Evolutionary conservation across 2,329 filamentous ascomycete species (phyloP).

Genomic region (Pseudocercospora fuligena): DNA sequence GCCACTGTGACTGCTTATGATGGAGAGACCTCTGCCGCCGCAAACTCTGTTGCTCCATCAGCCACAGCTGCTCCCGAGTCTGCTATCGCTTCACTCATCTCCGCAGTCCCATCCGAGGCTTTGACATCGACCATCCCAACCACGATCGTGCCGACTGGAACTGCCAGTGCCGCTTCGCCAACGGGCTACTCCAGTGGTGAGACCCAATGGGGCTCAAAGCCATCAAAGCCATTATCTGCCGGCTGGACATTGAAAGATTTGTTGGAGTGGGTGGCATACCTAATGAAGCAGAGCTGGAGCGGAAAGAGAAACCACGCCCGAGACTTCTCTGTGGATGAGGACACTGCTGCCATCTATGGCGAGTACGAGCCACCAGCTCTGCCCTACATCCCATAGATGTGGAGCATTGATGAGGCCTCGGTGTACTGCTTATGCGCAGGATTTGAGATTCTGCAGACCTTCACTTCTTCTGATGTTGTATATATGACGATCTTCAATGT

Average conservation of each 20-base stretch:
- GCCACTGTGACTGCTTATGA: slow-evolving; percentile 15
- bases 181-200: background rate
- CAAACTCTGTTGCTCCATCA: background rate
- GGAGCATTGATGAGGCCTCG: background rate
- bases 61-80: slow-evolving; percentile 8
- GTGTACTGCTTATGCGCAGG: background rate
- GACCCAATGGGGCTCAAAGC: slow-evolving; percentile 16
- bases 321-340: slow-evolving; percentile 20
- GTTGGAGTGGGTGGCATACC: slow-evolving; percentile 36
- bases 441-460: background rate
- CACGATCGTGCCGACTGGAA: slow-evolving; percentile 16
- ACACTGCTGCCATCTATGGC: background rate
- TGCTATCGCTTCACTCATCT: slow-evolving; percentile 5
- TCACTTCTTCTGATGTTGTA: slow-evolving; percentile 7
- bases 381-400: background rate
- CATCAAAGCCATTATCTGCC: slow-evolving; percentile 33
- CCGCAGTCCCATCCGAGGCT: slow-evolving; percentile 16
- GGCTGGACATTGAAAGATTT: slow-evolving; percentile 36
- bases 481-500: slow-evolving; percentile 5
- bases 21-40: background rate
- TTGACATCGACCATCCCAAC: slow-evolving; percentile 12
- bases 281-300: slow-evolving; percentile 30
- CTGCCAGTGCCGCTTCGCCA: slow-evolving; percentile 12
- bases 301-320: slow-evolving; percentile 28
- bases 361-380: slow-evolving; percentile 8